These are phyloP conservation scores for Periconia digitata DNA, from an alignment of 2,329 filamentous ascomycete genomes.

Conservation along the genomic window DNA sequence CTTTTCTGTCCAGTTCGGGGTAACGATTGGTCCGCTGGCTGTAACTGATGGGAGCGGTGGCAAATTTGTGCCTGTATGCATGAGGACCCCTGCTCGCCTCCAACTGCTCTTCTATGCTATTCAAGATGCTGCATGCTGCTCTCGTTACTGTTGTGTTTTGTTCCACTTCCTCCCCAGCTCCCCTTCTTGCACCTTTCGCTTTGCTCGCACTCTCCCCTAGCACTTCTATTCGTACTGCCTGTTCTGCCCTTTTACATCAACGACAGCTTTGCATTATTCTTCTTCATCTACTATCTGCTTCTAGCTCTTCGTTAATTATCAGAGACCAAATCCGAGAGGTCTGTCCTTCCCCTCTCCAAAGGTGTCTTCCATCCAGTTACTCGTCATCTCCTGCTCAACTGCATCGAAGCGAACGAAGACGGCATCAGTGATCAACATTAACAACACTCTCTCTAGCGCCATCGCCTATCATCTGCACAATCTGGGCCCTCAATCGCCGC, in stretches of 20 bases:
- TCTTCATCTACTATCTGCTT: background rate
- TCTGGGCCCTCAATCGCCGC: background rate
- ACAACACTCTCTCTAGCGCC: no score
- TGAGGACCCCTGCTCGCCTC: background rate
- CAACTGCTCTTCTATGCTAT: background rate
- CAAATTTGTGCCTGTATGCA: background rate
- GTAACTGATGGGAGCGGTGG: background rate
- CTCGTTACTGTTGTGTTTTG: background rate
- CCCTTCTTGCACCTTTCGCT: no score
- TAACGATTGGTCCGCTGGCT: background rate
- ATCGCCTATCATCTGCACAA: no score
- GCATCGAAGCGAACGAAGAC: no score
- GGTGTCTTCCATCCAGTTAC: no score
- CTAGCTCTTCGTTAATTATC: no score
- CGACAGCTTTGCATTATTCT: background rate
- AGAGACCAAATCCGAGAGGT: no score
- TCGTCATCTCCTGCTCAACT: no score
- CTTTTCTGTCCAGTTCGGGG: background rate
- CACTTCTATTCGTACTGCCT: no score
- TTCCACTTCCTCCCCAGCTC: background rate
- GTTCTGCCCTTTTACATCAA: background rate
- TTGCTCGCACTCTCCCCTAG: no score
- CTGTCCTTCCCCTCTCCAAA: no score
- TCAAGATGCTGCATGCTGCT: background rate
- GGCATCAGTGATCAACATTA: no score